Evolutionary conservation across 2,329 filamentous ascomycete species (phyloP), one percentile per base, ranked within the genome.

Genomic region (Claviceps africana): DNA sequence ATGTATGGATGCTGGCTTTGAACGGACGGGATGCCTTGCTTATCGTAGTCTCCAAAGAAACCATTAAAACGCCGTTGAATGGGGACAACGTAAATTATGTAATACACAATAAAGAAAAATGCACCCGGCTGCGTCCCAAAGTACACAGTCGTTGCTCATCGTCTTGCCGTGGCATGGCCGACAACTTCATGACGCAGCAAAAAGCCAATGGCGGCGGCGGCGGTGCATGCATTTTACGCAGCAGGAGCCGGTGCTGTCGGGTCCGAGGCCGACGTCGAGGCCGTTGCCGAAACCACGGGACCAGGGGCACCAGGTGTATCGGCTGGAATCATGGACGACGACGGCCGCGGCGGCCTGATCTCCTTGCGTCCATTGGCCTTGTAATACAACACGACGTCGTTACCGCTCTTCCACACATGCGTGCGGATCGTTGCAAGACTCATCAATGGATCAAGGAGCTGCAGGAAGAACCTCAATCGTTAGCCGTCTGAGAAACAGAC

Each of bases 361-460:
- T 78, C 74, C 68, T 88, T 91, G 62, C 81, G 82, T n/a, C 89
- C 90, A 60, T 96, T 98, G 50, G 86, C 77, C 64, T 90, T 94
- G 74, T 98, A 98, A 62, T 88, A 81, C 48, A 98, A 74, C 51
- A 95, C 70, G 57, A 98, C 86, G 68, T 98, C 93, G 60, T 86
- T 90, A n/a, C 88, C 88, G 44, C 87, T 88, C 61, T 94, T 88
- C 93, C 93, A 98, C 51, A 97, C 76, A 63, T 95, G 89, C 2
- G 89, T 85, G 33, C 91, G 83, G 44, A 98, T 82, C 0, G 90
- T 96, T 4, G 89, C 88, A n/a, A 98, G 78, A 37, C 86, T 97
- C 85, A 95, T 96, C 33, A 83, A 85, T 7, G 83, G 81, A 2
- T 85, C 79, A 28, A 97, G 74, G 54, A 85, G 67, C 77, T 83